Base-by-base conservation (phyloP, 2,329 filamentous ascomycete species). In the Diaporthe citriasiana region DNA sequence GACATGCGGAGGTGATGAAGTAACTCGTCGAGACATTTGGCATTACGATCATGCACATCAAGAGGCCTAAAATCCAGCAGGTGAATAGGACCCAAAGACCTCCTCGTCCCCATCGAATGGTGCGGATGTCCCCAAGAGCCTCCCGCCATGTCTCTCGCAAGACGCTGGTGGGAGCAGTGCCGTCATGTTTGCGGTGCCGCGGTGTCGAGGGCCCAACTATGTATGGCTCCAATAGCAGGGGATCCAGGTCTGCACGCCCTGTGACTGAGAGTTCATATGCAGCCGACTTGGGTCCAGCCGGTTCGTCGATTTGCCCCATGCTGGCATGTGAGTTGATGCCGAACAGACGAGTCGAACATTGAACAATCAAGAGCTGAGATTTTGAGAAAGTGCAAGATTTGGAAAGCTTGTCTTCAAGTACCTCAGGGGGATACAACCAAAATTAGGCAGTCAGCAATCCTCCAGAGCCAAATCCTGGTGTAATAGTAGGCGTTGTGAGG, bases 381-480 rank as follows among this genome's bases (percentile, higher is more conserved):
- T n/a, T n/a, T n/a, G n/a, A n/a, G n/a, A n/a, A 25, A 50, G 9
- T 25, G n/a, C 7, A 25, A 59, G 22, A 40, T 27, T 25, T 25
- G 33, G 22, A 60, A 42, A 9, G 57, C n/a, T 17, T 42, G n/a
- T 27, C 51, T 30, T 22, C 30, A 50, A 50, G n/a, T 25, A 38
- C 10, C n/a, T 30, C 57, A 30, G 25, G 38, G 38, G 57, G 10
- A 22, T 13, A 30, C 10, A 30, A 45, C 40, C 40, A 45, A 63
- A 25, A 63, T 45, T 40, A 63, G 38, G 57, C 57, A 45, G 57
- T 63, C 25, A 63, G 57, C 38, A 63, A 63, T 63, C 57, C 38
- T 45, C 4, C 25, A 2, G 25, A 63, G 35, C 19, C 8, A 3
- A 22, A 56, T 3, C 15, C 27, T 5, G 17, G 15, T 59, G 57